Evolutionary conservation across 2,329 filamentous ascomycete species (phyloP).

Genomic region (Pyricularia sp.): DNA sequence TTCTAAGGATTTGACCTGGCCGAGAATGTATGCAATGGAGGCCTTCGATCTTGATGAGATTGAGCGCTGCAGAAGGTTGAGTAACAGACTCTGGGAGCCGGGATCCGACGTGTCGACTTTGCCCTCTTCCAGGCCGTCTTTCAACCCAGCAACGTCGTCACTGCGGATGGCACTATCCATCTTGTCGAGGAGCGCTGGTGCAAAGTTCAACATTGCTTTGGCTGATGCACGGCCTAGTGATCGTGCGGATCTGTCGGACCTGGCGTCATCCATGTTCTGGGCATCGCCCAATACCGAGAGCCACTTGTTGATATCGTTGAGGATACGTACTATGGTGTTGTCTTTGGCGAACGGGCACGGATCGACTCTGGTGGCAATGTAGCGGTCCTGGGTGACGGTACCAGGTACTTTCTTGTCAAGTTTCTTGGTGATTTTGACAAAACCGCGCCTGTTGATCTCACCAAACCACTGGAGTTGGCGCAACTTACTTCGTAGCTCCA

Average conservation of each 20-base stretch:
- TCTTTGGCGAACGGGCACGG: conserved; percentile 77
- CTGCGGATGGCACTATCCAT: conserved; percentile 59
- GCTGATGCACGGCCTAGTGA: conserved; percentile 68
- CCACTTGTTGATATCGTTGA: conserved; percentile 74
- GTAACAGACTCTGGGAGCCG: conserved; percentile 52
- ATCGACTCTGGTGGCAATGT: conserved; percentile 83
- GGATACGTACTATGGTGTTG: conserved; percentile 31
- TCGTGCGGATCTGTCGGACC: conserved; percentile 58
- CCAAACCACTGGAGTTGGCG: conserved; percentile 96
- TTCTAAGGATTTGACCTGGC: conserved; percentile 57
- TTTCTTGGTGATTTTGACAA: conserved; percentile 98
- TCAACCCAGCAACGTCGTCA: conserved; percentile 48
- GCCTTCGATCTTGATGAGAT: conserved; percentile 56
- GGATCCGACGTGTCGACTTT: conserved; percentile 38
- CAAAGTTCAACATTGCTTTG: conserved; percentile 60
- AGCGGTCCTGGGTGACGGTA: conserved; percentile 66
- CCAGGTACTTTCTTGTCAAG: conserved; percentile 86
- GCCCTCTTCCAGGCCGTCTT: conserved; percentile 43
- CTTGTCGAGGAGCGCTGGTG: conserved; percentile 53
- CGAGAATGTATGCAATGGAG: conserved; percentile 60
- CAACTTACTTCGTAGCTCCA: conserved; percentile 77
- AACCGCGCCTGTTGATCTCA: conserved; percentile 88
- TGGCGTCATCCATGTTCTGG: conserved; percentile 62
- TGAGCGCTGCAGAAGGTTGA: conserved; percentile 66
- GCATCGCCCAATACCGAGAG: conserved; percentile 68